Conservation (phyloP, 768 basidiomycete genomes). For the Phanerodontia chrysosporium region DNA sequence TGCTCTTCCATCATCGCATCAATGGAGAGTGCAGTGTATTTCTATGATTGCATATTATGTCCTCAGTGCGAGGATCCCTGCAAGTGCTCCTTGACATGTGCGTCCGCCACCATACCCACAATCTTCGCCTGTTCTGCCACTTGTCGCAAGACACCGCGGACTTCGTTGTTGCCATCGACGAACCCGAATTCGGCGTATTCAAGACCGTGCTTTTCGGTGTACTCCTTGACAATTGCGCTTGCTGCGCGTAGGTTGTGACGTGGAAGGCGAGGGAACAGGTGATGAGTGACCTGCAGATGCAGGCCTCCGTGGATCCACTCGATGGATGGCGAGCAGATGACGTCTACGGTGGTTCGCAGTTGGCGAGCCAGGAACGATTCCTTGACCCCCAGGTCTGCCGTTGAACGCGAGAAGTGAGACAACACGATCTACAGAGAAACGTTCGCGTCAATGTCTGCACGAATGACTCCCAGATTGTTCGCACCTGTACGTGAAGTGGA, state of each 20-base stretch:
- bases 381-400: conserved; percentile 80
- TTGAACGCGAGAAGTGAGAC: conserved; percentile 96
- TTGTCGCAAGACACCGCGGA: conserved; percentile 71
- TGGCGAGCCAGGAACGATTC: conserved; percentile 95
- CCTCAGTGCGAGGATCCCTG: conserved; percentile 24
- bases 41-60: background rate
- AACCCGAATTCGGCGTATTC: conserved; percentile 92
- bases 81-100: conserved; percentile 64
- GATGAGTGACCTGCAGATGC: conserved; percentile 95
- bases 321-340: conserved; percentile 78
- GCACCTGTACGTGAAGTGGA: conserved; percentile 91
- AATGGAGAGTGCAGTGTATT: conserved; percentile 6
- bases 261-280: conserved; percentile 93
- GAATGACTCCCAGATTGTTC: no score
- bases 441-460: no score
- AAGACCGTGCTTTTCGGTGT: conserved; percentile 79
- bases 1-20: background rate
- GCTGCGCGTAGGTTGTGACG: conserved; percentile 88
- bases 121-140: conserved; percentile 89
- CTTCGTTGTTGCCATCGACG: conserved; percentile 78
- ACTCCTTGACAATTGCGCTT: conserved; percentile 80
- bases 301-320: conserved; percentile 96
- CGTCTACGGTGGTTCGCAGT: conserved; percentile 95
- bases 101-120: conserved; percentile 75
- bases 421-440: conserved; percentile 96